Conservation (phyloP, 1,139 yeast species). For the Suhomyces kunorum region DNA sequence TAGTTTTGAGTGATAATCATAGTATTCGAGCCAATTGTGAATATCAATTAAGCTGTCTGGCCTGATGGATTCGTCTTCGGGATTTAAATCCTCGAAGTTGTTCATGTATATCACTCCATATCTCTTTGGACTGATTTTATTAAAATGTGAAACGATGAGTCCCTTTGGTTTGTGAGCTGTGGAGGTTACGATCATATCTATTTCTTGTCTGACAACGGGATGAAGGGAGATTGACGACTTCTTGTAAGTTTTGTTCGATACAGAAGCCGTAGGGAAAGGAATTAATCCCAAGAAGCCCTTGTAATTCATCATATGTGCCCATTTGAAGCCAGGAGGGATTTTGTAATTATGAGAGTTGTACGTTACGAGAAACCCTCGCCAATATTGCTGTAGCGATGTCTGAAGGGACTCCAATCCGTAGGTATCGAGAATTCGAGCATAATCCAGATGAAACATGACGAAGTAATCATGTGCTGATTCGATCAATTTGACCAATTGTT, state of each 20-base stretch:
- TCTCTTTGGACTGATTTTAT: conserved; percentile 29
- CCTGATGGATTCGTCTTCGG: conserved; percentile 12
- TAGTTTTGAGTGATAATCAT: conserved; percentile 34
- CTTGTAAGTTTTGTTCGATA: conserved; percentile 22
- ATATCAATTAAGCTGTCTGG: conserved; percentile 25
- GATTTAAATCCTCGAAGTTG: conserved; percentile 13
- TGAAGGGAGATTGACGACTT: conserved; percentile 33
- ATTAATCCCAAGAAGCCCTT: conserved; percentile 39
- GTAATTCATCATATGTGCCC: conserved; percentile 42
- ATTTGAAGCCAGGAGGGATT: conserved; percentile 29
- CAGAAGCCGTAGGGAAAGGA: conserved; percentile 1
- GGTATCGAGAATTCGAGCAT: conserved; percentile 19
- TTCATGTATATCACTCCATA: conserved; percentile 35
- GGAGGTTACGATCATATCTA: conserved; percentile 21
- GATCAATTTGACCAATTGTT: conserved; percentile 31
- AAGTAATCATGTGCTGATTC: conserved; percentile 29
- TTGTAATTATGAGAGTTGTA: conserved; percentile 30
- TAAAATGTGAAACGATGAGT: conserved; percentile 30
- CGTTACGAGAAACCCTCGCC: conserved; percentile 32
- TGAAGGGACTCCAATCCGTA: conserved; percentile 23
- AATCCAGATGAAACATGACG: conserved; percentile 30
- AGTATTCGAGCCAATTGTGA: conserved; percentile 37
- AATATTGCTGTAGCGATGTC: conserved; percentile 25
- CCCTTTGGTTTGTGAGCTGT: conserved; percentile 23
- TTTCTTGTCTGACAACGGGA: conserved; percentile 20